Conservation (phyloP, 148 eudicot genomes). For the Silene conica region DNA sequence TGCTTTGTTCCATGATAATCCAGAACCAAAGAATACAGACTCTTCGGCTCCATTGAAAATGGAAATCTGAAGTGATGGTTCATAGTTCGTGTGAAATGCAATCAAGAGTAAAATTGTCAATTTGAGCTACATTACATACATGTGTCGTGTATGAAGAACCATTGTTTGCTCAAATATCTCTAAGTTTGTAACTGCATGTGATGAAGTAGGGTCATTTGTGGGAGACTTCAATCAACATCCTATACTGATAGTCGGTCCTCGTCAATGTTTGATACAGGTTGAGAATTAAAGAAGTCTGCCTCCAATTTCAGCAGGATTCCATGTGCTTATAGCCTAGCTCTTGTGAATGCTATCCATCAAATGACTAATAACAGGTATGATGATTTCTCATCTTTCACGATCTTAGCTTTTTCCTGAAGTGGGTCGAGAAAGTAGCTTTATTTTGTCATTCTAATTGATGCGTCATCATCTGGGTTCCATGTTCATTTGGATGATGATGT, state of each 20-base stretch:
- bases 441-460: conserved; percentile 22
- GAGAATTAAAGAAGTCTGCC: conserved; percentile 18
- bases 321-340: conserved; percentile 27
- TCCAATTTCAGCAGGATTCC: conserved; percentile 16
- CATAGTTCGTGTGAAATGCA: not conserved
- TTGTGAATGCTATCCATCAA: conserved; percentile 20
- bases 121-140: conserved; percentile 21
- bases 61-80: conserved; percentile 7
- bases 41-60: too few relatives aligned
- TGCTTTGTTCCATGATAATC: too few relatives aligned
- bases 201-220: conserved; percentile 16
- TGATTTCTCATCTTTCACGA: conserved; percentile 11
- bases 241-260: conserved; percentile 9
- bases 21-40: too few relatives aligned
- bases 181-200: conserved; percentile 12
- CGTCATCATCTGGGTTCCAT: conserved; percentile 17
- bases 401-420: conserved; percentile 11
- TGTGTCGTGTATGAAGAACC: not conserved
- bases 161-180: conserved; percentile 8
- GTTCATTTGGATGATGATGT: not conserved
- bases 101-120: not conserved
- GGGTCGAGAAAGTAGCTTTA: conserved; percentile 12
- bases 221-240: conserved; percentile 21
- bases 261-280: conserved; percentile 21
- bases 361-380: conserved; percentile 30